Evolutionary conservation across 1,284 basidiomycete genomes (phyloP), one percentile per base, ranked within the genome.

Genomic region (Boletus smithii): DNA sequence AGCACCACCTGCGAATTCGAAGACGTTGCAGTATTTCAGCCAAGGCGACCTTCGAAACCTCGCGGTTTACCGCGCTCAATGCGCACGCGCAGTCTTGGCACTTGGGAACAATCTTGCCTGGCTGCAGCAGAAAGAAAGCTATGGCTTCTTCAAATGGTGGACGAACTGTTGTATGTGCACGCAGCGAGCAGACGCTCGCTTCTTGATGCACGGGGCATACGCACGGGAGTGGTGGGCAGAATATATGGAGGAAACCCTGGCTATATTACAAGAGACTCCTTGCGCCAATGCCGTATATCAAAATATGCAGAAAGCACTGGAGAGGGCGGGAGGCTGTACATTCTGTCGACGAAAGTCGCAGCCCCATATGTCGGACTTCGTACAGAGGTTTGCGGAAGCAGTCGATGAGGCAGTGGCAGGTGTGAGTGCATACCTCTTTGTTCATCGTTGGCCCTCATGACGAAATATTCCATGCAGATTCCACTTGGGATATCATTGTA

Each of bases 141-240:
- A 61, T 29, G 42, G 35, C 0, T 63, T 65, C 33, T 61, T 58
- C 42, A 51, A 50, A 40, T 66, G 63, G 62, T 64, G 59, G 60
- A 63, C 60, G 29, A 50, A 45, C 27, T 59, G 56, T 17, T 61
- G 63, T 32, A 42, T 42, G 50, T 65, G 60, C 33, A 26, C 22
- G 5, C 54, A 55, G 17, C 60, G 56, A 34, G 53, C 49, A 11
- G 61, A 62, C 14, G 8, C 39, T 6, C 55, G 60, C 18, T 66
- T 60, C 53, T 5, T 62, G 46, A 52, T 61, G 40, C 53, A 65
- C 27, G 51, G 58, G 5, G 38, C 48, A 7, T 66, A 66, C 29
- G 60, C 62, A 13, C 53, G 64, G 40, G 58, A 57, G 29, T 66
- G 62, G 64, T 66, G 53, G 62, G 64, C 44, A 14, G 63, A 63